A percentile compares a stretch with the other conserved stretches of the same genome.
phyloP scores from a whole-genome alignment of 2,329 filamentous ascomycete genomes.

The Lasiodiplodia theobromae region DNA sequence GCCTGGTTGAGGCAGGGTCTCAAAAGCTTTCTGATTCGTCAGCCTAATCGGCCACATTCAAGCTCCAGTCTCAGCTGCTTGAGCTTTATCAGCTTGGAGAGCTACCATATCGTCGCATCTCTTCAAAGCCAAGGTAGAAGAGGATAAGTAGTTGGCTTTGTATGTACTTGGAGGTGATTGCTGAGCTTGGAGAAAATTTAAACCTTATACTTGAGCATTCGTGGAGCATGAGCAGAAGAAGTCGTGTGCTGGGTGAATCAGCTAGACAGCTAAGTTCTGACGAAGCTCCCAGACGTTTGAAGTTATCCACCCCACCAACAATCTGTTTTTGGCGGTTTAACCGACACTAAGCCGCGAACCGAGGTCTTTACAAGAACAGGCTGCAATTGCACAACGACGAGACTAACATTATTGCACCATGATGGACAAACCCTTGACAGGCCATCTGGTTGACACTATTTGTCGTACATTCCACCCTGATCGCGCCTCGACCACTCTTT shows the following conservation, averaged over 20 bases:
- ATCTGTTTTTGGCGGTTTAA: background rate
- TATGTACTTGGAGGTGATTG: background rate
- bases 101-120: background rate
- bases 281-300: slow-evolving; percentile 26
- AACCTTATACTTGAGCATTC: background rate
- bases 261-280: background rate
- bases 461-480: background rate
- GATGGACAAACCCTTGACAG: too few species aligned
- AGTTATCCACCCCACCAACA: background rate
- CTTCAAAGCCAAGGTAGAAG: background rate
- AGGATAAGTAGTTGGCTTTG: background rate
- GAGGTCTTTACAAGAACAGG: background rate
- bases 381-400: too few species aligned
- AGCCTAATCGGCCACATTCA: background rate
- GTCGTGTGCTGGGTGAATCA: background rate
- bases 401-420: too few species aligned
- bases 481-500: background rate
- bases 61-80: slow-evolving; percentile 13
- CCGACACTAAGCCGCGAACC: slow-evolving; percentile 2
- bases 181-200: background rate
- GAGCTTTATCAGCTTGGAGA: background rate
- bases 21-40: background rate
- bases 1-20: background rate
- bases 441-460: background rate
- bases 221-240: background rate